Conservation (phyloP, 2,329 filamentous ascomycete species). For the Fusarium solani-melongenae region DNA sequence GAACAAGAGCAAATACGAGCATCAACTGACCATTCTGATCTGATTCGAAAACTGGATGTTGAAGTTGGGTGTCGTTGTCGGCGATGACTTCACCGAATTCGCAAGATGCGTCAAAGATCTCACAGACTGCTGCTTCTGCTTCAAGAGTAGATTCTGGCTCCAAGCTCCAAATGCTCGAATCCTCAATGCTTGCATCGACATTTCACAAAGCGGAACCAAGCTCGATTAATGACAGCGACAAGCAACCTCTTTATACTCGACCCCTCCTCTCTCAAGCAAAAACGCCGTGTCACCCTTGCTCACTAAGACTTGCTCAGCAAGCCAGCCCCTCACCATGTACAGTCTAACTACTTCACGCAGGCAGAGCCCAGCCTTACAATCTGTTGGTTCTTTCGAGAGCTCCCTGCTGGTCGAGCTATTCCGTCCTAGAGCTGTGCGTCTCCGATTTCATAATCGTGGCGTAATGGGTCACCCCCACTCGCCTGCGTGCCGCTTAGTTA, state of each 20-base stretch:
- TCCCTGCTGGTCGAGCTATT: slow-evolving; percentile 11
- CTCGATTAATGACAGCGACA: slow-evolving; percentile 30
- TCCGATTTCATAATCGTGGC: slow-evolving; percentile 41
- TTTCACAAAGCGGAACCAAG: slow-evolving; percentile 20
- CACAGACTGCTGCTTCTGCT: slow-evolving; percentile 10
- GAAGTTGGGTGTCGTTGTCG: background rate
- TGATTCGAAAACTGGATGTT: slow-evolving; percentile 19
- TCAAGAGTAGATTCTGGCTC: slow-evolving; percentile 11
- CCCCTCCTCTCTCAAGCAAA: slow-evolving; percentile 6
- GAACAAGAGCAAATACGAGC: background rate
- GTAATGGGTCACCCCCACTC: slow-evolving; percentile 41
- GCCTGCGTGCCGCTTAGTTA: slow-evolving; percentile 35
- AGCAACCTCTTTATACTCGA: slow-evolving; percentile 37
- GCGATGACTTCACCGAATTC: slow-evolving; percentile 5
- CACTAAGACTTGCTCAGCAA: slow-evolving; percentile 43
- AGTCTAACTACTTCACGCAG: slow-evolving; percentile 3
- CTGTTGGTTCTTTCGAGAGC: slow-evolving; percentile 10
- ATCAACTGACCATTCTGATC: slow-evolving; percentile 39
- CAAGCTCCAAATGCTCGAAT: slow-evolving; percentile 30
- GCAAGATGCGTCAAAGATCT: slow-evolving; percentile 19
- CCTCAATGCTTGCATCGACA: slow-evolving; percentile 34
- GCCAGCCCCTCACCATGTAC: slow-evolving; percentile 29
- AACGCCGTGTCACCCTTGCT: slow-evolving; percentile 27
- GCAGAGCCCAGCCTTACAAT: background rate
- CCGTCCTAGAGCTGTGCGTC: slow-evolving; percentile 7